Base-by-base conservation (phyloP, 2,329 filamentous ascomycete genomes). In the Fusarium siculi region DNA sequence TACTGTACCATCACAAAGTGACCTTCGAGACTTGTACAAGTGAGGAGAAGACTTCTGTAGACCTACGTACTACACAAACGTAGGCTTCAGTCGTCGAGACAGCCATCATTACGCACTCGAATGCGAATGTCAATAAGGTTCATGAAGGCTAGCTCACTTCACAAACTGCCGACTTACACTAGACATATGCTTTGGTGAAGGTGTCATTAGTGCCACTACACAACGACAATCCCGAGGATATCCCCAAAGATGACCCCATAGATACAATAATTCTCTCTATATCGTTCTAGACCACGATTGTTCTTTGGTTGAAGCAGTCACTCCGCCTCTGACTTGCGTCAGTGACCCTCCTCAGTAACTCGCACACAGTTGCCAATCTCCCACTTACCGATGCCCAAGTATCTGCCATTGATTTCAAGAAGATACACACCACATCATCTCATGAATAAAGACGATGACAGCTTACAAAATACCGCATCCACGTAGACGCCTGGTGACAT, bases 371-470 rank as follows among this genome's bases (percentile, higher is more conserved):
- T 25, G 30, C 12, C 23, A 2, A 16, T 19, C 30, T 57, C 23
- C 21, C 25, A 32, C 50, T 44, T 30, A 9, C 40, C 32, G 39
- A 30, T 37, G 21, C 23, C 9, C 7, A 25, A 30, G 11, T 3
- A 2, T 30, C 5, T 2, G 4, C 30, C 10, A 25, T 10, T 6
- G 6, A 19, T 5, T 30, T 18, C 21, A 2, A 15, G 5, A 36
- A 7, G 4, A n/a, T 5, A 18, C 15, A 6, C 18, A 19, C 6
- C 8, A 3, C 2, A 4, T 50, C 19, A 18, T 36, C 19, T 21
- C 21, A 10, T 28, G 2, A 1, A n/a, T 4, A 3, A 6, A 2
- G 1, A 10, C 1, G 11, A 10, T 28, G 4, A 9, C 0, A 18
- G 14, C 18, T 1, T 23, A 2, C 4, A 5, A 30, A 16, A 37